phyloP scores from a whole-genome alignment of 768 basidiomycete species.

The Suillus tomentosus region DNA sequence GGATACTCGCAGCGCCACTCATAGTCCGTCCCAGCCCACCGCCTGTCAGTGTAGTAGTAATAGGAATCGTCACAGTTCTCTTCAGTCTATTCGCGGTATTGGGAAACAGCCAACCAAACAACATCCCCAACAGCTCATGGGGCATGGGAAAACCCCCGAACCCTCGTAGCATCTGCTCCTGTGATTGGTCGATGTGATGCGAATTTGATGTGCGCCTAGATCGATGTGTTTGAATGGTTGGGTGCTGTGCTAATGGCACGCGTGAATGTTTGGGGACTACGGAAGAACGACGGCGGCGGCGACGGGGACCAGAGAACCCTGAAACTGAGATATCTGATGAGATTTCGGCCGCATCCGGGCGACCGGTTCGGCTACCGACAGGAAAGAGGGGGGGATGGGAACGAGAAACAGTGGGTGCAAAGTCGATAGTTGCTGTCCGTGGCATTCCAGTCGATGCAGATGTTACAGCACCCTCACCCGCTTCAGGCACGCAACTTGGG shows the following conservation, averaged over 20 bases:
- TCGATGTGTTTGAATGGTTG: conserved; percentile 19
- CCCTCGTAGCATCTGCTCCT: conserved; percentile 41
- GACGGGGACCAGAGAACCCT: neutral
- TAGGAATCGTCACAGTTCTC: conserved; percentile 75
- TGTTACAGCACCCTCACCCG: neutral
- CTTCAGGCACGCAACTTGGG: neutral
- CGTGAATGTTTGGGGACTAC: conserved; percentile 17
- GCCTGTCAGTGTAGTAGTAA: conserved; percentile 56
- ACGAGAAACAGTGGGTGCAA: conserved; percentile 41
- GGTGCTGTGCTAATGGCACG: conserved; percentile 19
- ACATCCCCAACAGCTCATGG: conserved; percentile 47
- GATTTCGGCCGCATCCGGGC: conserved; percentile 14
- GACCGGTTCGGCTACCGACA: conserved; percentile 26
- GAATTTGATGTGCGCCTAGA: conserved; percentile 12
- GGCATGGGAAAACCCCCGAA: conserved; percentile 82
- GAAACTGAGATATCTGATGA: conserved; percentile 13
- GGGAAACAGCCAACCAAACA: conserved; percentile 66
- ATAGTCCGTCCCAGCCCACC: conserved; percentile 29
- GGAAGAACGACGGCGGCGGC: conserved; percentile 20
- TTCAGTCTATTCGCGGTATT: conserved; percentile 55
- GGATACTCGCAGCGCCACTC: conserved; percentile 33
- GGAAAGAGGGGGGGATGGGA: conserved; percentile 27
- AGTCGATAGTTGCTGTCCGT: conserved; percentile 54
- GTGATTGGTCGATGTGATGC: conserved; percentile 16
- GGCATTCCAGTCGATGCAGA: conserved; percentile 27